phyloP scores from a whole-genome alignment of 768 basidiomycete species.

The Leucocoprinus sp. region DNA sequence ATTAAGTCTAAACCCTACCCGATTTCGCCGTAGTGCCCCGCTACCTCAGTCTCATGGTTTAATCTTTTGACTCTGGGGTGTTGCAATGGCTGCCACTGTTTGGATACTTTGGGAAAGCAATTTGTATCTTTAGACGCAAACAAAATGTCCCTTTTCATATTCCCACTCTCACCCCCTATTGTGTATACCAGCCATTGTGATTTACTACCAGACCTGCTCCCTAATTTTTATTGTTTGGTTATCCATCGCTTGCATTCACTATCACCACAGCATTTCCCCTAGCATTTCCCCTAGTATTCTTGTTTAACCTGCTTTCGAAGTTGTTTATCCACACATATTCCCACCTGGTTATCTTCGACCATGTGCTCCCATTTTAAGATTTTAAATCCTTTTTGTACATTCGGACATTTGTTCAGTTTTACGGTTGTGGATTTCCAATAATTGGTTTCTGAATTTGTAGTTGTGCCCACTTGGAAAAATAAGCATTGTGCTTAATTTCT shows the following conservation, averaged over 20 bases:
- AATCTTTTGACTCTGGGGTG: neutral
- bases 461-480: constrained; percentile 5
- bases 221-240: constrained; percentile 4
- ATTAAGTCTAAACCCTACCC: constrained; percentile 9
- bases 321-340: constrained; percentile 2
- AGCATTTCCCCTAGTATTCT: constrained; percentile 3
- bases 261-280: constrained; percentile 11
- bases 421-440: neutral
- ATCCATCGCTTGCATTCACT: constrained; percentile 3
- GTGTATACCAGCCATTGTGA: too few species aligned
- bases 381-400: constrained; percentile 1
- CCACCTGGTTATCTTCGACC: constrained; percentile 2
- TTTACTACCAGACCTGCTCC: too few species aligned
- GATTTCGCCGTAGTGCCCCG: neutral
- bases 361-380: constrained; percentile 9
- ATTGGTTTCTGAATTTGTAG: constrained; percentile 4
- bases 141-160: constrained; percentile 9
- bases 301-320: constrained; percentile 10
- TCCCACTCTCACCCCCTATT: neutral
- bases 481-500: too few species aligned
- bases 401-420: constrained; percentile 4
- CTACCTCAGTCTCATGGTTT: neutral
- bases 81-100: neutral
- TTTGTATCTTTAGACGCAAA: constrained; percentile 12
- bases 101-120: constrained; percentile 7